Evolutionary conservation across 2,329 filamentous ascomycete species (phyloP).

Genomic region (Diaporthe sp.): DNA sequence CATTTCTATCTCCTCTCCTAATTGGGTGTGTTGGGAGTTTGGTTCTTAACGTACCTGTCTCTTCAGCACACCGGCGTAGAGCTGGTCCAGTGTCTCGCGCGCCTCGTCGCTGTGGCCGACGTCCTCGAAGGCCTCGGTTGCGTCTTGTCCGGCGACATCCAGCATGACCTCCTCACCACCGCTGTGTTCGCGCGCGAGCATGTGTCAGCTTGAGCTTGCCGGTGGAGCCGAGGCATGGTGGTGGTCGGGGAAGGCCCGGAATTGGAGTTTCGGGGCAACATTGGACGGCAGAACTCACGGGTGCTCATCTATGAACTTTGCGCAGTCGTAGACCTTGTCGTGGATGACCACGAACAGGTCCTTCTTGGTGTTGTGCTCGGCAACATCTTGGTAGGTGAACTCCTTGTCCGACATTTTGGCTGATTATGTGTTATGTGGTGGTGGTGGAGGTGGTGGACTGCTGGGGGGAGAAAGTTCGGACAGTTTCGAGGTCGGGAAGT

Average conservation of each 20-base stretch:
- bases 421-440: conserved; percentile 28
- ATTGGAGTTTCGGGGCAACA: conserved; percentile 19
- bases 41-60: conserved; percentile 72
- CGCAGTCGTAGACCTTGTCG: conserved; percentile 94
- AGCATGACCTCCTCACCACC: conserved; percentile 98
- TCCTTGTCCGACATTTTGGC: conserved; percentile 59
- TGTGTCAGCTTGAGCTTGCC: conserved; percentile 44
- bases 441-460: conserved; percentile 36
- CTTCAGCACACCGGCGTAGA: conserved; percentile 84
- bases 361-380: conserved; percentile 92
- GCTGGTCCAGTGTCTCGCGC: conserved; percentile 87
- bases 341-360: conserved; percentile 93
- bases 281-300: conserved; percentile 69
- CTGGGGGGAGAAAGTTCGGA: conserved; percentile 21
- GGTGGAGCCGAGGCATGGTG: conserved; percentile 18
- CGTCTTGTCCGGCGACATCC: conserved; percentile 95
- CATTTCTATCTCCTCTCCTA: background rate
- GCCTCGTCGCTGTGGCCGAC: conserved; percentile 99
- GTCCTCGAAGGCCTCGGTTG: conserved; percentile 98
- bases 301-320: conserved; percentile 96
- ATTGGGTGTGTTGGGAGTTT: background rate
- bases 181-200: conserved; percentile 60
- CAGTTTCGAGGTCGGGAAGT: conserved; percentile 1
- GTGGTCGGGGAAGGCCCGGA: conserved; percentile 4
- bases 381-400: conserved; percentile 84